These are phyloP conservation scores for Trichosporon sp. DNA, from an alignment of 1,284 basidiomycete genomes.

Conservation along the genomic window DNA sequence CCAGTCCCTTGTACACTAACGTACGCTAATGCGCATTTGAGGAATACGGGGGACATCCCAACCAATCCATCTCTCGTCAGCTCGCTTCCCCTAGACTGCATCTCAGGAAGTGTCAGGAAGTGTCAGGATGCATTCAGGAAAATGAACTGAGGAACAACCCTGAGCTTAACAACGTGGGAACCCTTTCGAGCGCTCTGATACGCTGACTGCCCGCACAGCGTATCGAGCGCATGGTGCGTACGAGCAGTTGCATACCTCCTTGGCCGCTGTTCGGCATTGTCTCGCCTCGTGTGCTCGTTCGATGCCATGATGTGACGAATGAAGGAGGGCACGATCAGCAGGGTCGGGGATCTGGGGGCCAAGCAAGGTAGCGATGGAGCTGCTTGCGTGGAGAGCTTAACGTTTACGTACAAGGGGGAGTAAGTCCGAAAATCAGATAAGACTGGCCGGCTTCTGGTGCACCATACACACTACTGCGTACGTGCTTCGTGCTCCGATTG, in stretches of 20 bases:
- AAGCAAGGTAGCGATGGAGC: background rate
- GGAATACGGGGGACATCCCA: background rate
- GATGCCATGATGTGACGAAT: background rate
- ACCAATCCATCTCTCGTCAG: slow-evolving; percentile 7
- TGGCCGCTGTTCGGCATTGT: background rate
- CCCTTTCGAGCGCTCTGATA: background rate
- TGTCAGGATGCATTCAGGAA: background rate
- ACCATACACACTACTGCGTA: background rate
- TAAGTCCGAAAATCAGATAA: background rate
- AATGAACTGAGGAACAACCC: slow-evolving; percentile 11
- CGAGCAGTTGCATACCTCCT: background rate
- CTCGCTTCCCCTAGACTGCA: background rate
- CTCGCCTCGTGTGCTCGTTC: background rate
- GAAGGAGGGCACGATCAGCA: background rate
- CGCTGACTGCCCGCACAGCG: background rate
- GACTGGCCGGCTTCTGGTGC: background rate
- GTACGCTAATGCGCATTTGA: background rate
- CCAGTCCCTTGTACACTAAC: background rate
- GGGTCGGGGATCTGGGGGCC: background rate
- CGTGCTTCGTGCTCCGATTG: too few species aligned
- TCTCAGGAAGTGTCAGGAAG: background rate
- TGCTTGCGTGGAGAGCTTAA: background rate
- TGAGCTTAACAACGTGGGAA: slow-evolving; percentile 15
- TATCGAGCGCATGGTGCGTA: background rate
- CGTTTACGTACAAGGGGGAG: background rate